phyloP scores from a whole-genome alignment of 2,329 filamentous ascomycete genomes.

The Penicillium frequentans region DNA sequence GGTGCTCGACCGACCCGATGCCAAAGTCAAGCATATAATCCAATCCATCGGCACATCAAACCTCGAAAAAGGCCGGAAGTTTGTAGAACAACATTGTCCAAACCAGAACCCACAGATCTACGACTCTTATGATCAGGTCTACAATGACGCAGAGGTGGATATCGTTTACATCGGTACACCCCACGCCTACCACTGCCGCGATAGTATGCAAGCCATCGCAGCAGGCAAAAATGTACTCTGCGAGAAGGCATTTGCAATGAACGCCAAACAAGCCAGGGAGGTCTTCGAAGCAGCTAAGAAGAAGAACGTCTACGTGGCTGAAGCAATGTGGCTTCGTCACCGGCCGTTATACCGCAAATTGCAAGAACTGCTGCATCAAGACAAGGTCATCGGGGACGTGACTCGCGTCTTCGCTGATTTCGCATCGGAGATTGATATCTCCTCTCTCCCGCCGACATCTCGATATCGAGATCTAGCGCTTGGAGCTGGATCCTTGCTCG shows the following conservation, averaged over 20 bases:
- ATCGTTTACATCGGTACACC: constrained; percentile 54
- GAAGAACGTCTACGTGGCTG: constrained; percentile 49
- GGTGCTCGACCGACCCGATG: constrained; percentile 35
- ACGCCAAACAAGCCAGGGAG: constrained; percentile 39
- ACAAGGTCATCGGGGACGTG: constrained; percentile 10
- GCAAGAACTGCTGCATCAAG: constrained; percentile 4
- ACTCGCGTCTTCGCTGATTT: constrained; percentile 6
- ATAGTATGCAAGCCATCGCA: constrained; percentile 40
- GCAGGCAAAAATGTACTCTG: constrained; percentile 32
- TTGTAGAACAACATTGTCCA: constrained; percentile 34
- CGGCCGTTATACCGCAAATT: constrained; percentile 6
- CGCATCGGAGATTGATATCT: constrained; percentile 1
- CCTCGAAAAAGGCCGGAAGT: constrained; percentile 39
- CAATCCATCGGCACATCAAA: constrained; percentile 47
- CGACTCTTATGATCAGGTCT: constrained; percentile 7
- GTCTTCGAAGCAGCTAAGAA: constrained; percentile 43
- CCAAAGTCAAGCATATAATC: constrained; percentile 43
- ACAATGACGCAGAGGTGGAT: constrained; percentile 38
- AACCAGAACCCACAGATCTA: constrained; percentile 8
- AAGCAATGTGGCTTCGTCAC: constrained; percentile 39
- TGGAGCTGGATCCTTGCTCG: constrained; percentile 14
- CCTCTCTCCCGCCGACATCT: background rate
- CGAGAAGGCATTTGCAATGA: constrained; percentile 32
- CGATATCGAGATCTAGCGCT: constrained; percentile 7
- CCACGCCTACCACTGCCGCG: constrained; percentile 44